Evolutionary conservation across 345 rosid genomes (phyloP).

Genomic region (Eucalyptus rudis): DNA sequence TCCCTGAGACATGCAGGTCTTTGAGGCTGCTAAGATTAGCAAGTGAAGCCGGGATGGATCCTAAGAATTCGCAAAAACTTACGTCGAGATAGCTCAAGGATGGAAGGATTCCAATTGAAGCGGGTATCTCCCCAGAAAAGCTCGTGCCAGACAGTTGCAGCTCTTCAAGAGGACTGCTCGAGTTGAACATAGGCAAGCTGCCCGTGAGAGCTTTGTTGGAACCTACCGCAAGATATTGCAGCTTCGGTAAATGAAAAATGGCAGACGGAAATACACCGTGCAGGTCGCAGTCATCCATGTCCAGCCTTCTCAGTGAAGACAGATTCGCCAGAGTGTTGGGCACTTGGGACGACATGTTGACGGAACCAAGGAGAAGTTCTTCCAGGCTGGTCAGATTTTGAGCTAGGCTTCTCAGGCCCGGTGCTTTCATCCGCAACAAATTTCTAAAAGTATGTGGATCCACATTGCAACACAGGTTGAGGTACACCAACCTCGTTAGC

Average conservation of each 20-base stretch:
- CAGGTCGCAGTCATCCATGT: neutral
- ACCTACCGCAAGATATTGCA: rapidly evolving
- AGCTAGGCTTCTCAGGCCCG: neutral
- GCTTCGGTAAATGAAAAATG: neutral
- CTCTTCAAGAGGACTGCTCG: neutral
- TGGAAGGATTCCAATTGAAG: neutral
- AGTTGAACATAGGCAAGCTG: neutral
- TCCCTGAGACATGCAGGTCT: neutral
- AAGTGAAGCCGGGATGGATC: slow-evolving; percentile 1
- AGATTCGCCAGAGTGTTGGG: neutral
- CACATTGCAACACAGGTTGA: neutral
- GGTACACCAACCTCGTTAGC: neutral
- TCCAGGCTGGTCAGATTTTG: neutral
- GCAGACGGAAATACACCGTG: neutral
- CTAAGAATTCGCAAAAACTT: neutral
- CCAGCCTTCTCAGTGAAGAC: neutral
- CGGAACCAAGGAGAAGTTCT: neutral
- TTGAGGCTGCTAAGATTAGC: slow-evolving; percentile 1
- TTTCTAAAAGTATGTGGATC: rapidly evolving
- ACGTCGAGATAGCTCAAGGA: neutral
- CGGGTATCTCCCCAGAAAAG: neutral
- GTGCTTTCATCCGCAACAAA: neutral
- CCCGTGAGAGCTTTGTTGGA: neutral
- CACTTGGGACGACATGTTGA: neutral
- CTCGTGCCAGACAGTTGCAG: rapidly evolving